Percentiles rank a stretch among this genome's conserved stretches.
Conservation (phyloP, 345 rosid species). For the Syzygium grande region DNA sequence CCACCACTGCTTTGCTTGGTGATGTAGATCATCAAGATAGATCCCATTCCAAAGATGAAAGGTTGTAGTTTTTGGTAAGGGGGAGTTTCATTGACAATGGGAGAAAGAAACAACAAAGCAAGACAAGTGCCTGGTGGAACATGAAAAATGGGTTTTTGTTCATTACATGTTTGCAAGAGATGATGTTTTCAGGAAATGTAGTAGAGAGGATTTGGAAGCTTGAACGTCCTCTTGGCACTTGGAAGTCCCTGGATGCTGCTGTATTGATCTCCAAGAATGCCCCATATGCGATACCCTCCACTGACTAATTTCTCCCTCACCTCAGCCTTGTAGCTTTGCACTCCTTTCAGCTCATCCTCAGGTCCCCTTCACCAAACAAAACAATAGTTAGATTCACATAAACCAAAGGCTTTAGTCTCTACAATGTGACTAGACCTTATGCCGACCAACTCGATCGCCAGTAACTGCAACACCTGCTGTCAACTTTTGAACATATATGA, state of each 20-base stretch:
- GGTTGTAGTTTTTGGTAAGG: neutral
- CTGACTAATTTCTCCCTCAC: constrained; percentile 38
- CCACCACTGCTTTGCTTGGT: neutral
- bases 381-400: neutral
- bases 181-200: constrained; percentile 22
- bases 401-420: neutral
- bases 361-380: constrained; percentile 31
- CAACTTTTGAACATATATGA: neutral
- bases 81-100: neutral
- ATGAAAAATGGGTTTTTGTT: neutral
- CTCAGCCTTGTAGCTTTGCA: constrained; percentile 53
- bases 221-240: constrained; percentile 61
- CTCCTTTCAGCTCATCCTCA: constrained; percentile 48
- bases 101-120: neutral
- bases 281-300: constrained; percentile 77
- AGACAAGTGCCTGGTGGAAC: neutral
- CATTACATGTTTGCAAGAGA: neutral
- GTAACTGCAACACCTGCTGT: neutral
- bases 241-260: constrained; percentile 71
- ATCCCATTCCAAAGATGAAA: neutral
- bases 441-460: no score
- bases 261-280: constrained; percentile 75
- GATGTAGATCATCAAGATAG: neutral
- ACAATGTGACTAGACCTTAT: neutral
- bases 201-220: constrained; percentile 83